A percentile compares a stretch with the other conserved stretches of the same genome.
phyloP scores from a whole-genome alignment of 768 basidiomycete genomes.

The Agaricus bisporus region DNA sequence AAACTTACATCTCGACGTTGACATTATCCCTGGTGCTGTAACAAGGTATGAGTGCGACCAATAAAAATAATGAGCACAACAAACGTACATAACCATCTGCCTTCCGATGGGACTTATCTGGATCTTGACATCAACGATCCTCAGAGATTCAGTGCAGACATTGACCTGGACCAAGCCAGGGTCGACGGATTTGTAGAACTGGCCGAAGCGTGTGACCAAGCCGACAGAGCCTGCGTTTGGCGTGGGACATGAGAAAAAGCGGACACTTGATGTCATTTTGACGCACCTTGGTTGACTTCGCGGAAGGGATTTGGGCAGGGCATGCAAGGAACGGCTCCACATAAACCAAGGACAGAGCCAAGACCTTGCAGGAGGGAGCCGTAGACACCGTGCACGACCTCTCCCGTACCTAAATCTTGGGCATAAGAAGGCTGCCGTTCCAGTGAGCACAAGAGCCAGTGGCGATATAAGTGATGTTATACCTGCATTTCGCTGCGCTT shows the following conservation, averaged over 20 bases:
- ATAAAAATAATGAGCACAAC: not conserved
- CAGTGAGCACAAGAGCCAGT: not conserved
- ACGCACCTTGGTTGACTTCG: slow-evolving; percentile 74
- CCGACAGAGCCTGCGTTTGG: slow-evolving; percentile 69
- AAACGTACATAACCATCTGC: slow-evolving; percentile 71
- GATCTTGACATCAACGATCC: slow-evolving; percentile 91
- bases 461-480: slow-evolving; percentile 10
- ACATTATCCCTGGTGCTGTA: slow-evolving; percentile 86
- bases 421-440: slow-evolving; percentile 74
- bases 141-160: slow-evolving; percentile 86
- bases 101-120: slow-evolving; percentile 86
- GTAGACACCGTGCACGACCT: slow-evolving; percentile 82
- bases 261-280: slow-evolving; percentile 4
- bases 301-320: slow-evolving; percentile 83
- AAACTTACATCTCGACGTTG: slow-evolving; percentile 81
- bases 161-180: slow-evolving; percentile 91
- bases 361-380: slow-evolving; percentile 73
- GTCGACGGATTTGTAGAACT: slow-evolving; percentile 95
- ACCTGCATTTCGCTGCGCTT: slow-evolving; percentile 87
- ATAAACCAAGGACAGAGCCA: slow-evolving; percentile 59
- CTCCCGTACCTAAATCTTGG: slow-evolving; percentile 74
- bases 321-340: slow-evolving; percentile 79
- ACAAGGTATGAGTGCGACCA: slow-evolving; percentile 9
- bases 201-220: slow-evolving; percentile 86
- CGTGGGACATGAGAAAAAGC: slow-evolving; percentile 16